phyloP scores from a whole-genome alignment of 495 filamentous ascomycete genomes.

The Amphirosellinia nigrospora region DNA sequence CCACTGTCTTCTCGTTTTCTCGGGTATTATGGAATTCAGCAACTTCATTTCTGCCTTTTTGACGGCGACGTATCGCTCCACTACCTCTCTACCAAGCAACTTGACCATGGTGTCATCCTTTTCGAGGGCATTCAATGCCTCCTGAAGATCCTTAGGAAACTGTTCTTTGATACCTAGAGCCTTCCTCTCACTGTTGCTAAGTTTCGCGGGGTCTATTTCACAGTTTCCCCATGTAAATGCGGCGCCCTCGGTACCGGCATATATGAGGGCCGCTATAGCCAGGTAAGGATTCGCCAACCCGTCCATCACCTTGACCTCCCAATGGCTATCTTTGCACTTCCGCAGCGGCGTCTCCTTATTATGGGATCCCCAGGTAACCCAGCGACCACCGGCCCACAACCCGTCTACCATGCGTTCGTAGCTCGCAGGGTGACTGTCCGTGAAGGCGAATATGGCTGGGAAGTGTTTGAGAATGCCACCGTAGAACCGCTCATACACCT shows the following conservation, averaged over 20 bases:
- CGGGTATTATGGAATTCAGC: slow-evolving; percentile 53
- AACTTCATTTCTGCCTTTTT: slow-evolving; percentile 63
- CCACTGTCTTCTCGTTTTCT: slow-evolving; percentile 59
- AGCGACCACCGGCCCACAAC: slow-evolving; percentile 76
- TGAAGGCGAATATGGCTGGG: slow-evolving; percentile 68
- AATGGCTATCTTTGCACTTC: slow-evolving; percentile 65
- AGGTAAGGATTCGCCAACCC: slow-evolving; percentile 78
- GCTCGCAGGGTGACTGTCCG: slow-evolving; percentile 61
- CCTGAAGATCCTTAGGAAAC: slow-evolving; percentile 58
- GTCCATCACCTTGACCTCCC: slow-evolving; percentile 74
- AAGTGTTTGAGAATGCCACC: slow-evolving; percentile 71
- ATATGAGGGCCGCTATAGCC: slow-evolving; percentile 68
- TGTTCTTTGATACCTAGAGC: slow-evolving; percentile 59
- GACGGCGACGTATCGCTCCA: slow-evolving; percentile 63
- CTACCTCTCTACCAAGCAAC: slow-evolving; percentile 58
- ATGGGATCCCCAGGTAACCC: slow-evolving; percentile 77
- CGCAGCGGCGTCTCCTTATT: slow-evolving; percentile 75
- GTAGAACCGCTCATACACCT: slow-evolving; percentile 63
- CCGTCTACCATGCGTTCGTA: slow-evolving; percentile 71
- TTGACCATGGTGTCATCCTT: slow-evolving; percentile 50
- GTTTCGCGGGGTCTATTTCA: slow-evolving; percentile 56
- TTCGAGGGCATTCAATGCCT: slow-evolving; percentile 58
- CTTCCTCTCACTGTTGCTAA: slow-evolving; percentile 56
- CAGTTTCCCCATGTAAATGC: slow-evolving; percentile 64
- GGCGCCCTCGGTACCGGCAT: slow-evolving; percentile 67